Evolutionary conservation across 176 grass and related monocot species (phyloP), one percentile per base, ranked within the genome.

Genomic region (Zea mays): DNA sequence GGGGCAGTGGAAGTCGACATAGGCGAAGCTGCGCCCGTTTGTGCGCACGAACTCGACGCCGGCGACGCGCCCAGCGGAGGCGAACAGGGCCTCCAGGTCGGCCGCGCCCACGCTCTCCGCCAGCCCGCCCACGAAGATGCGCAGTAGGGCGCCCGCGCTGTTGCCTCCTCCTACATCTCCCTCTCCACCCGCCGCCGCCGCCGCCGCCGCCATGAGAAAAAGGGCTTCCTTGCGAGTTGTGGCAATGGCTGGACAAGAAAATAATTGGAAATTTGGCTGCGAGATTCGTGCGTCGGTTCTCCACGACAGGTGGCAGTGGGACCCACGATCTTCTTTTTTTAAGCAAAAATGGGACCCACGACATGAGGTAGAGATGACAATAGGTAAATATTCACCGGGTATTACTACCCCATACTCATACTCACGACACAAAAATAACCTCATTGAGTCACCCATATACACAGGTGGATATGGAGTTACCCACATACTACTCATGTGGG

Each of bases 71-170:
- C 91, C 92, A 15, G 92, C 57, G n/a, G 87, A 81, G 64, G 52
- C 36, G 67, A 98, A 92, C 62, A 86, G 73, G 16, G 56, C 74
- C 85, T 90, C 89, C 49, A 98, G 55, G 41, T 92, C 96, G 35
- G 42, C 68, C 21, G 83, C 39, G 15, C 80, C 64, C 46, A 98
- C 91, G 71, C 74, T 85, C 57, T 63, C 79, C 63, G 82, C 69
- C 15, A 98, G 71, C 2, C 95, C 95, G 8, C 95, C 95, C 35
- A 94, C 71, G 76, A 92, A 98, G 19, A 98, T 71, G 19, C 95
- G 46, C 48, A 52, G 0, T 0, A 64, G 14, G 34, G 59, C 14
- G 9, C 39, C 64, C 15, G 13, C 67, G 10, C 64, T 55, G 4
- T 35, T 79, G 37, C 47, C 27, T 17, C 37, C 37, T 19, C 13